Percentiles rank a stretch among this genome's conserved stretches.
phyloP scores from a whole-genome alignment of 2,329 filamentous ascomycete species.

The Aspergillus cejpii region DNA sequence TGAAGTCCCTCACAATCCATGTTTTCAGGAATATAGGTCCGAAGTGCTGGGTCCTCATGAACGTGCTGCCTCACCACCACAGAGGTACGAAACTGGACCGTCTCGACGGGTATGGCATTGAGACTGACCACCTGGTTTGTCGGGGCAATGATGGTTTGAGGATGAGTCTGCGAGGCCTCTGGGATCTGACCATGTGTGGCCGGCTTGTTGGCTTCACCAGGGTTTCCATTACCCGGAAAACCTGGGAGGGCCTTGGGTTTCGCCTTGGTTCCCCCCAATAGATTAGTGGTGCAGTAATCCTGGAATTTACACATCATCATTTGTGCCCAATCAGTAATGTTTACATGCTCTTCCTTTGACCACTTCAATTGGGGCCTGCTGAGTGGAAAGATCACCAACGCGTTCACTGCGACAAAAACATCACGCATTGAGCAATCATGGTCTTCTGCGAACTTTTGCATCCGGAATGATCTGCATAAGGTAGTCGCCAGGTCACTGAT shows the following conservation, averaged over 20 bases:
- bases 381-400: constrained; percentile 19
- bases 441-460: constrained; percentile 17
- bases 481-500: constrained; percentile 22
- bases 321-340: not conserved
- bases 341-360: not conserved
- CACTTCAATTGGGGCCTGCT: not conserved
- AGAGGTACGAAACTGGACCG: not conserved
- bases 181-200: too few species aligned
- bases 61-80: not conserved
- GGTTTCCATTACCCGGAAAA: too few species aligned
- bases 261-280: too few species aligned
- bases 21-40: not conserved
- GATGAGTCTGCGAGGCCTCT: not conserved
- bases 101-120: too few species aligned
- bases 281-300: not conserved
- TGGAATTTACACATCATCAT: not conserved
- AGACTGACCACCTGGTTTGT: not conserved
- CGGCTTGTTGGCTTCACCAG: not conserved
- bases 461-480: constrained; percentile 20
- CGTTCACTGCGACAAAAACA: constrained; percentile 17
- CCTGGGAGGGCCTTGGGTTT: too few species aligned
- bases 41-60: not conserved
- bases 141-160: not conserved
- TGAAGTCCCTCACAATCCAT: not conserved
- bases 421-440: constrained; percentile 17